Evolutionary conservation across 306 rosid genomes (phyloP).

Genomic region (Oxytropis ochrocephala): DNA sequence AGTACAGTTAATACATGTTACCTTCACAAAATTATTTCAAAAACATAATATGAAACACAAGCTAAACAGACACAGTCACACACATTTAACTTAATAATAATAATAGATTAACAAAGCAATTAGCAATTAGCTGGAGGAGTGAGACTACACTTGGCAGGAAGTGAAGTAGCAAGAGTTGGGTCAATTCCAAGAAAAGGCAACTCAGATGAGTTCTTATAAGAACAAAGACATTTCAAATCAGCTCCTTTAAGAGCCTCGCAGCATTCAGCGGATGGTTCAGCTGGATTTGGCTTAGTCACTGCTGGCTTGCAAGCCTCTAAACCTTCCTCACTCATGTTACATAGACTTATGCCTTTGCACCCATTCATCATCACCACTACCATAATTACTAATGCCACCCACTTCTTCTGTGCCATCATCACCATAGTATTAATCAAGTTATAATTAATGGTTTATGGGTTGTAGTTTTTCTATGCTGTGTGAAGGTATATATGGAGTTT

Average conservation of each 20-base stretch:
- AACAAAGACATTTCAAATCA: constrained; percentile 61
- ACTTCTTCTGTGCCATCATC: not conserved
- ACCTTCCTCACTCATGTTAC: constrained; percentile 46
- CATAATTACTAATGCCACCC: not conserved
- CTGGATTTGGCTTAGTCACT: constrained; percentile 50
- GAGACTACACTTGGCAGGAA: constrained; percentile 61
- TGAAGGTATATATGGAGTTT: not conserved
- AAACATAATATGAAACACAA: not conserved
- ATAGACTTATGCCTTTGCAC: constrained; percentile 23
- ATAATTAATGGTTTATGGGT: not conserved
- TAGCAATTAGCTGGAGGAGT: constrained; percentile 44
- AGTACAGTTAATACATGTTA: not conserved
- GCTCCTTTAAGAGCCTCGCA: constrained; percentile 48
- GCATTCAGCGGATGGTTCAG: constrained; percentile 36
- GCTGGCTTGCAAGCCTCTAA: constrained; percentile 56
- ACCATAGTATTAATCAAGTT: not conserved
- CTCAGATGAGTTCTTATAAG: constrained; percentile 42
- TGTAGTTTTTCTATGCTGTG: not conserved
- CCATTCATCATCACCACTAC: constrained; percentile 11
- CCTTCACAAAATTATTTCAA: not conserved
- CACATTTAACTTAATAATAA: not conserved
- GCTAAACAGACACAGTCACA: not conserved
- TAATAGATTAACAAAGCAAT: not conserved
- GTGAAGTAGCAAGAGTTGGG: constrained; percentile 50
- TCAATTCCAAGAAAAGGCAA: constrained; percentile 60